Evolutionary conservation across 2,329 filamentous ascomycete genomes (phyloP).

Genomic region (Colletotrichum lindemuthianum): DNA sequence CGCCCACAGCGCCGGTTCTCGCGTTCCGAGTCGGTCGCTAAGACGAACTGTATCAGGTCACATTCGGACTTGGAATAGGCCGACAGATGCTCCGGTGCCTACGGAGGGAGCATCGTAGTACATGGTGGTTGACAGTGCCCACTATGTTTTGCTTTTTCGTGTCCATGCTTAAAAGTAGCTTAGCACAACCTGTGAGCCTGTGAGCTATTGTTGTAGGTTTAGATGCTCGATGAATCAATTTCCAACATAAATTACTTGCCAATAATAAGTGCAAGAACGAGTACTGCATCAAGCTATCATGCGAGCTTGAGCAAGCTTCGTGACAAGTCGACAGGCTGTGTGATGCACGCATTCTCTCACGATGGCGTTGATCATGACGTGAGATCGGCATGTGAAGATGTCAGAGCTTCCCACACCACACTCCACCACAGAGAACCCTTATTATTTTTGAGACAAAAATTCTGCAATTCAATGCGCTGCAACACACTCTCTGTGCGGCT

Average conservation of each 20-base stretch:
- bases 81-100: conserved; percentile 45
- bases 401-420: conserved; percentile 9
- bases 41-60: conserved; percentile 63
- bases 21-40: background rate
- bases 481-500: conserved; percentile 25
- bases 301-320: background rate
- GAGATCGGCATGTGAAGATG: conserved; percentile 29
- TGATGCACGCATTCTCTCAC: conserved; percentile 7
- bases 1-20: conserved; percentile 23
- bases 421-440: background rate
- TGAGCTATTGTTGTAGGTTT: too few species aligned
- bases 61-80: conserved; percentile 79
- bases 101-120: conserved; percentile 24
- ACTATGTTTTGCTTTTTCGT: too few species aligned
- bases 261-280: too few species aligned
- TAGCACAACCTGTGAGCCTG: too few species aligned
- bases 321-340: too few species aligned
- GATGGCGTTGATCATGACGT: conserved; percentile 30
- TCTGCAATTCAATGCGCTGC: background rate
- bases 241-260: background rate
- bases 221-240: background rate
- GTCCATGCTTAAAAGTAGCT: too few species aligned
- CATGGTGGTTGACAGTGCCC: too few species aligned
- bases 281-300: background rate
- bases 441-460: conserved; percentile 15